Evolutionary conservation across 1,284 basidiomycete species (phyloP).

Genomic region (Somion occarium): DNA sequence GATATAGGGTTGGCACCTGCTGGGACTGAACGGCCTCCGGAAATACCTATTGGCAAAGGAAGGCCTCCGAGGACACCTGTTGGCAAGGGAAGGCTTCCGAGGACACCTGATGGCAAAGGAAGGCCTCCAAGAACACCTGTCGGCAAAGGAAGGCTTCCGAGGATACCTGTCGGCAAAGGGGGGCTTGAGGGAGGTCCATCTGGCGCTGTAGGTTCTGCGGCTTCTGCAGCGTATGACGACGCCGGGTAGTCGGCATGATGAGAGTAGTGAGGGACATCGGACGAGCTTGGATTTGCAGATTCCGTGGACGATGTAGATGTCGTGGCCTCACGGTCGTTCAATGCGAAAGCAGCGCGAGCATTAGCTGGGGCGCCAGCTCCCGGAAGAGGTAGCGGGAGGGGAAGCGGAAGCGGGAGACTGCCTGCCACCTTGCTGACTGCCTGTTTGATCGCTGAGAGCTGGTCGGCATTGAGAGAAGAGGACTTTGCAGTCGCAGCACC

Average conservation of each 20-base stretch:
- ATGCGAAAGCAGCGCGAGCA: background rate
- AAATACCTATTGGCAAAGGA: too few relatives aligned
- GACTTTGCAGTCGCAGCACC: slow-evolving; percentile 1
- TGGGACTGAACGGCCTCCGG: background rate
- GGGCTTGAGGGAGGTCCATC: background rate
- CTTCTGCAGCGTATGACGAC: background rate
- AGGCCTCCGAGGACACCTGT: too few relatives aligned
- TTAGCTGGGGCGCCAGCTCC: background rate
- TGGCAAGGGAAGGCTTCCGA: too few relatives aligned
- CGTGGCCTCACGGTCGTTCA: background rate
- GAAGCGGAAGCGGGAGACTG: too few relatives aligned
- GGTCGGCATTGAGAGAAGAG: slow-evolving; percentile 1
- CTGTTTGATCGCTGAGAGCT: slow-evolving; percentile 1
- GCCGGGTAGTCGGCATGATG: background rate
- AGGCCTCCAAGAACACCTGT: background rate
- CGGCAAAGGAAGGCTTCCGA: background rate
- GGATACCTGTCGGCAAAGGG: background rate
- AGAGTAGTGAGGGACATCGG: background rate
- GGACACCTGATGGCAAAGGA: background rate
- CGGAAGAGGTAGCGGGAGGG: background rate
- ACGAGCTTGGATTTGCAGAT: background rate
- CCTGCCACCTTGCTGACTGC: slow-evolving; percentile 6
- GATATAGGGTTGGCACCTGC: slow-evolving; percentile 12
- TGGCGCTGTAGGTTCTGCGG: background rate
- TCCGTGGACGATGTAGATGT: background rate